A percentile compares a stretch with the other conserved stretches of the same genome.
phyloP scores from a whole-genome alignment of 2,329 filamentous ascomycete genomes.

The Diatrype stigma region DNA sequence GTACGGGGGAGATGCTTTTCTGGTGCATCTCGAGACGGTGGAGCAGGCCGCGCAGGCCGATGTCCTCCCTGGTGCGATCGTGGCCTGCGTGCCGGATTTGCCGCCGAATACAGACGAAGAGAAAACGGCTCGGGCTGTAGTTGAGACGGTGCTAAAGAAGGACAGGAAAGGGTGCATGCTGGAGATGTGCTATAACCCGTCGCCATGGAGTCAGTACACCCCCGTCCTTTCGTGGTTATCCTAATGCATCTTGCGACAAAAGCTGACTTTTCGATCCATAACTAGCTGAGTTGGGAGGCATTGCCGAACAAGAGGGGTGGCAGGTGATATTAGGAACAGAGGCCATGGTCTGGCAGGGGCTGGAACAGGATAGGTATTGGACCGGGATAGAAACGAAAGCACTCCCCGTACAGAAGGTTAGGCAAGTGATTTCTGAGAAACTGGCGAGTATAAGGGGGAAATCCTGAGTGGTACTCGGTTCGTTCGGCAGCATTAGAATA shows the following conservation, averaged over 20 bases:
- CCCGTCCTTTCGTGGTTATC: too few relatives aligned
- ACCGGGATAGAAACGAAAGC: not conserved
- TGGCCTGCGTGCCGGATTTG: constrained; percentile 73
- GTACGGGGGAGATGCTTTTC: constrained; percentile 53
- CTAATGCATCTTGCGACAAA: too few relatives aligned
- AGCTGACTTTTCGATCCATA: too few relatives aligned
- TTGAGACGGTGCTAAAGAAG: constrained; percentile 45
- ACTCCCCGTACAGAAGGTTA: not conserved
- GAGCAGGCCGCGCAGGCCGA: constrained; percentile 56
- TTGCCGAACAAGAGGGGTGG: constrained; percentile 63
- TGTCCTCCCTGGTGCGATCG: constrained; percentile 60
- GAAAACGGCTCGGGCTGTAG: constrained; percentile 52
- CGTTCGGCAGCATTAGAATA: too few relatives aligned
- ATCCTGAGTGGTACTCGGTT: too few relatives aligned
- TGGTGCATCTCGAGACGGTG: constrained; percentile 58
- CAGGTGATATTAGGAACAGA: constrained; percentile 72
- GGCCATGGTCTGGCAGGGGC: constrained; percentile 71
- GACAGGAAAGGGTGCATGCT: constrained; percentile 63
- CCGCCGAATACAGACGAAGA: constrained; percentile 64
- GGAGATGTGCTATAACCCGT: constrained; percentile 82
- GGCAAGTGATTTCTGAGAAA: not conserved
- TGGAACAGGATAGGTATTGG: constrained; percentile 51
- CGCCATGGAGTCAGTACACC: constrained; percentile 49
- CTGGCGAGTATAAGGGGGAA: too few relatives aligned
- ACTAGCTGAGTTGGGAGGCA: constrained; percentile 54